A percentile compares a stretch with the other conserved stretches of the same genome.
Conservation (phyloP, 1,284 basidiomycete genomes). For the Albatrellus sp. region DNA sequence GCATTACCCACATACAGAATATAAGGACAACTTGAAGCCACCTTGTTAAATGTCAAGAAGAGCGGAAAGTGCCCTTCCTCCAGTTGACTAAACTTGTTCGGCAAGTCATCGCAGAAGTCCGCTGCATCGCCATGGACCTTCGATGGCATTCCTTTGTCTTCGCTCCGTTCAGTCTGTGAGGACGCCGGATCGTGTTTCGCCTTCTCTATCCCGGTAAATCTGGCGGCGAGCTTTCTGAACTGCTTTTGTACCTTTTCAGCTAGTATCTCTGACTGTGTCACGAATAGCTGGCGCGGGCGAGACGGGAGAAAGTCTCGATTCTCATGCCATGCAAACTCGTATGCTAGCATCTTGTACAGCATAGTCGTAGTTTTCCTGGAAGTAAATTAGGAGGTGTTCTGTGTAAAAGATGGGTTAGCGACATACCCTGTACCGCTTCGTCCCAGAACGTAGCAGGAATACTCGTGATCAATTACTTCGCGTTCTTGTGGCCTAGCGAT, state of each 20-base stretch:
- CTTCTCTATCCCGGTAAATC: slow-evolving; percentile 11
- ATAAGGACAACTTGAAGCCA: slow-evolving; percentile 17
- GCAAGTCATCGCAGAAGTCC: slow-evolving; percentile 33
- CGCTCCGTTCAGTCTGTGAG: neutral
- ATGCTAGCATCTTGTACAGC: slow-evolving; percentile 60
- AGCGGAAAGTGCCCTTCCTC: slow-evolving; percentile 55
- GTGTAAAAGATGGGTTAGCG: neutral
- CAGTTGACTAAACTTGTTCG: slow-evolving; percentile 41
- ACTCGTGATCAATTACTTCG: slow-evolving; percentile 42
- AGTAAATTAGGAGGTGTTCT: neutral
- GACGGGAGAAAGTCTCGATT: slow-evolving; percentile 20
- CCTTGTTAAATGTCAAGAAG: slow-evolving; percentile 56
- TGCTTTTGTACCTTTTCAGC: slow-evolving; percentile 59
- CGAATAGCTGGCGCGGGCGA: slow-evolving; percentile 55
- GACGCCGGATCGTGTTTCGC: slow-evolving; percentile 10
- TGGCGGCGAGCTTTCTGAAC: slow-evolving; percentile 30
- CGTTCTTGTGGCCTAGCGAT: slow-evolving; percentile 38
- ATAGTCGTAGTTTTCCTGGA: slow-evolving; percentile 64
- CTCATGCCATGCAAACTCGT: slow-evolving; percentile 38
- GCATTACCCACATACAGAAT: neutral
- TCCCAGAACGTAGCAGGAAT: slow-evolving; percentile 54
- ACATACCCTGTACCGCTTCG: slow-evolving; percentile 62
- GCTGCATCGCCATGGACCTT: slow-evolving; percentile 34
- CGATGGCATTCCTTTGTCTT: slow-evolving; percentile 13
- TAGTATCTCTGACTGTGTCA: slow-evolving; percentile 56